Percentiles rank a stretch among this genome's conserved stretches.
These are phyloP conservation scores for Cyclostephanos tholiformis DNA, from an alignment of 108 stramenopile species.

Conservation along the genomic window DNA sequence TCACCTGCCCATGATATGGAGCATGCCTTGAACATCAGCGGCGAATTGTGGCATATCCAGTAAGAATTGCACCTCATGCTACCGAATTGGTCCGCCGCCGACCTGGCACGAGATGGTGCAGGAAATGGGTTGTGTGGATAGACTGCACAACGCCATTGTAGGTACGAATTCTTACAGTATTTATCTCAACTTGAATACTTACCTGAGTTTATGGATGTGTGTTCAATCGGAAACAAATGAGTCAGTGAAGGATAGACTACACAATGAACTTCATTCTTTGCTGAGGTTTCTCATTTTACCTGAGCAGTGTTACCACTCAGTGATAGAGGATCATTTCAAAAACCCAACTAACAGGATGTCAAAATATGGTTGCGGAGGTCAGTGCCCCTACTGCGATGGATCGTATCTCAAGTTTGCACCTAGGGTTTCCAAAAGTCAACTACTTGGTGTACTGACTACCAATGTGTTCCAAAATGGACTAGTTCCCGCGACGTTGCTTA, in stretches of 20 bases:
- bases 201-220: background rate
- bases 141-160: background rate
- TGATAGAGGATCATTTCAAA: slow-evolving; percentile 15
- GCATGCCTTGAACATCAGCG: slow-evolving; percentile 21
- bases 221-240: background rate
- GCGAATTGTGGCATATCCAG: slow-evolving; percentile 18
- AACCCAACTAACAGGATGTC: background rate
- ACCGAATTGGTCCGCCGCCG: background rate
- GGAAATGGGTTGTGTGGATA: slow-evolving; percentile 20
- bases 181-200: background rate
- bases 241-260: background rate
- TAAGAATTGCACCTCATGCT: too few species aligned
- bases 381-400: background rate
- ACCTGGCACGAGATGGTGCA: slow-evolving; percentile 5
- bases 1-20: background rate
- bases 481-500: background rate
- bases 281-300: slow-evolving; percentile 1
- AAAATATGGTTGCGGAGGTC: background rate
- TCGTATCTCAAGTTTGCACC: background rate
- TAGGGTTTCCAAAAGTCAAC: background rate
- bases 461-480: background rate
- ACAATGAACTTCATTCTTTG: background rate
- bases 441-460: background rate
- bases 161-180: background rate
- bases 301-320: slow-evolving; percentile 12